Conservation (phyloP, 208 protist genomes). For the Leishmania aethiopica region DNA sequence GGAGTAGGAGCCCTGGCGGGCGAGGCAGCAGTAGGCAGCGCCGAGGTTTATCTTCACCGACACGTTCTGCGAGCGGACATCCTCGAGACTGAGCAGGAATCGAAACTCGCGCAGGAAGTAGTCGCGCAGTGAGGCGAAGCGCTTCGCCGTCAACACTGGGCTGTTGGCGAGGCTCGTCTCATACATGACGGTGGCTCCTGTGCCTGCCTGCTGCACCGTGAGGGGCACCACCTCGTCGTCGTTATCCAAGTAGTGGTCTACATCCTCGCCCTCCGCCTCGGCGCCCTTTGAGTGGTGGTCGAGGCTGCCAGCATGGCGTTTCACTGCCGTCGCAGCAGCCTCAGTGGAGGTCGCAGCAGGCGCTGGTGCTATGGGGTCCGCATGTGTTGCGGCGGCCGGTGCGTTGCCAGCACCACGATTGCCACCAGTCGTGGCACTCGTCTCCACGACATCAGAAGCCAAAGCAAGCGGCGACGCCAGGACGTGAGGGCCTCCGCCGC, state of each 20-base stretch:
- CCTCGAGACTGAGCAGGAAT: constrained; percentile 68
- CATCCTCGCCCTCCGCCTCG: constrained; percentile 37
- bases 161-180: constrained; percentile 65
- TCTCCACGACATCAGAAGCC: background rate
- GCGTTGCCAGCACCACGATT: background rate
- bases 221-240: constrained; percentile 58
- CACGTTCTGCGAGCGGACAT: constrained; percentile 76
- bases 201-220: constrained; percentile 42
- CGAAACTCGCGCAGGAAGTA: constrained; percentile 81
- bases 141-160: constrained; percentile 69
- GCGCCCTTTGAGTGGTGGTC: constrained; percentile 10
- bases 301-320: background rate
- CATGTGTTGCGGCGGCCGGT: background rate
- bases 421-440: background rate
- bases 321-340: background rate
- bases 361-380: background rate
- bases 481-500: background rate
- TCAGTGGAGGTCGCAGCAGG: background rate
- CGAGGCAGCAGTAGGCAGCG: constrained; percentile 82
- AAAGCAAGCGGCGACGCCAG: background rate
- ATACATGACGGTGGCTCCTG: constrained; percentile 19
- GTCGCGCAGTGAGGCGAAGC: constrained; percentile 60
- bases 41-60: constrained; percentile 80
- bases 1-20: constrained; percentile 72
- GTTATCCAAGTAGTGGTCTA: constrained; percentile 45